Evolutionary conservation across 2,329 filamentous ascomycete species (phyloP).

Genomic region (Diaporthe sp.): DNA sequence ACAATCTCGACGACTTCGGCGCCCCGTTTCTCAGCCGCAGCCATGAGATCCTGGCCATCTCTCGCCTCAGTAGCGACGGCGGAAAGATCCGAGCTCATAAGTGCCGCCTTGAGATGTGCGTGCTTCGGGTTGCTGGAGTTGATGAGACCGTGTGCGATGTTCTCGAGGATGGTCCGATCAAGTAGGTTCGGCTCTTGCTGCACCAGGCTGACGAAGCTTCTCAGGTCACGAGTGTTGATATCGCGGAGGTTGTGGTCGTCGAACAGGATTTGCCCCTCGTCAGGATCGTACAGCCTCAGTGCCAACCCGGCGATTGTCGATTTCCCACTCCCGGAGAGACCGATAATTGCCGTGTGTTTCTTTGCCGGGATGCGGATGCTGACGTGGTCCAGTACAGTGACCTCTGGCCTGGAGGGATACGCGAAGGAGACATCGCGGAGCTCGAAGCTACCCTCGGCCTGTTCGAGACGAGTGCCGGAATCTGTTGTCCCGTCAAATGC

Average conservation of each 20-base stretch:
- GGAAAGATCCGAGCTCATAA: slow-evolving; percentile 59
- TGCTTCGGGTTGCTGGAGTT: slow-evolving; percentile 51
- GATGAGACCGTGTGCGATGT: slow-evolving; percentile 58
- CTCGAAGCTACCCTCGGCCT: slow-evolving; percentile 34
- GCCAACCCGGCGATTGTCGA: slow-evolving; percentile 64
- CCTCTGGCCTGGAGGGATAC: slow-evolving; percentile 59
- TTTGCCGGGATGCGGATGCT: slow-evolving; percentile 54
- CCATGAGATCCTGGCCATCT: slow-evolving; percentile 42
- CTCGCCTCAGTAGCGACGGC: slow-evolving; percentile 55
- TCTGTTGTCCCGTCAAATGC: slow-evolving; percentile 55
- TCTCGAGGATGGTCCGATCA: slow-evolving; percentile 56
- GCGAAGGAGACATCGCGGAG: slow-evolving; percentile 53
- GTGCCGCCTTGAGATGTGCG: slow-evolving; percentile 51
- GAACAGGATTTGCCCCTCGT: slow-evolving; percentile 54
- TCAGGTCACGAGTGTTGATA: slow-evolving; percentile 55
- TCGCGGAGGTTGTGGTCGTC: slow-evolving; percentile 54
- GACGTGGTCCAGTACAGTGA: slow-evolving; percentile 58
- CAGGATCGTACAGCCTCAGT: slow-evolving; percentile 61
- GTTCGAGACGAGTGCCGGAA: slow-evolving; percentile 40
- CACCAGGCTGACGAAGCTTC: slow-evolving; percentile 51
- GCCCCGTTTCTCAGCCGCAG: slow-evolving; percentile 42
- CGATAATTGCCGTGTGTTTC: slow-evolving; percentile 69
- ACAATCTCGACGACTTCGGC: slow-evolving; percentile 58
- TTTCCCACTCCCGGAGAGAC: slow-evolving; percentile 70
- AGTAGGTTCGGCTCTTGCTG: slow-evolving; percentile 52